These are phyloP conservation scores for Waltiozyma sp. DNA, from an alignment of 1,139 yeast genomes.

Conservation along the genomic window DNA sequence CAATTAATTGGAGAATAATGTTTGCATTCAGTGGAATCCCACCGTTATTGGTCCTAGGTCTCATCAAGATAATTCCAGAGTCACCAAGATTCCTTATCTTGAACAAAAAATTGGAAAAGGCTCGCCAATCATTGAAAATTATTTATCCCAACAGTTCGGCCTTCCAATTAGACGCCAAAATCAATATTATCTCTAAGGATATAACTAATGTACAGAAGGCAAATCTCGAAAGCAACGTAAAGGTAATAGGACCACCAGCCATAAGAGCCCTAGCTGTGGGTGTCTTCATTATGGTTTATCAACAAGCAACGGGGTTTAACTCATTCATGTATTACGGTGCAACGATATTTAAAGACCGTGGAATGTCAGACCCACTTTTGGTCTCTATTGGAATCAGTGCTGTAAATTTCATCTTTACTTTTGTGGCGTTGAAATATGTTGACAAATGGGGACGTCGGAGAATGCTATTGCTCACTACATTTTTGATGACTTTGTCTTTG, in stretches of 20 bases:
- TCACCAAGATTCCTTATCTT: slow-evolving; percentile 45
- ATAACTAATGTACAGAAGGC: slow-evolving; percentile 4
- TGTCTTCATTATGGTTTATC: slow-evolving; percentile 63
- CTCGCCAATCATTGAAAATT: slow-evolving; percentile 25
- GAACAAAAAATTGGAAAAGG: slow-evolving; percentile 27
- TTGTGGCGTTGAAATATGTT: slow-evolving; percentile 44
- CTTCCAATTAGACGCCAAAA: slow-evolving; percentile 21
- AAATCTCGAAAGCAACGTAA: slow-evolving; percentile 3
- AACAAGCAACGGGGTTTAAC: slow-evolving; percentile 67
- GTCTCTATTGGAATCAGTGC: slow-evolving; percentile 58
- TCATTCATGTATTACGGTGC: slow-evolving; percentile 70
- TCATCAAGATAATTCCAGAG: slow-evolving; percentile 40
- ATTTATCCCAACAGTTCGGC: slow-evolving; percentile 27
- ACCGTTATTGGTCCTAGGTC: slow-evolving; percentile 25
- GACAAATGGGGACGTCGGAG: slow-evolving; percentile 56
- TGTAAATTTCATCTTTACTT: slow-evolving; percentile 56
- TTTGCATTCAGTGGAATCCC: slow-evolving; percentile 30
- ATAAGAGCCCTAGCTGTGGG: slow-evolving; percentile 55
- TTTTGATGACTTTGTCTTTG: slow-evolving; percentile 30
- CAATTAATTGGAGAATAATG: slow-evolving; percentile 31
- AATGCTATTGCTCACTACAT: slow-evolving; percentile 40
- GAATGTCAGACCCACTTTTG: slow-evolving; percentile 48
- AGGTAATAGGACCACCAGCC: slow-evolving; percentile 21
- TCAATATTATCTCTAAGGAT: slow-evolving; percentile 21
- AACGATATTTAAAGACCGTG: slow-evolving; percentile 49